Evolutionary conservation across 1,284 basidiomycete species (phyloP).

Genomic region (Microbotryum scabiosae): DNA sequence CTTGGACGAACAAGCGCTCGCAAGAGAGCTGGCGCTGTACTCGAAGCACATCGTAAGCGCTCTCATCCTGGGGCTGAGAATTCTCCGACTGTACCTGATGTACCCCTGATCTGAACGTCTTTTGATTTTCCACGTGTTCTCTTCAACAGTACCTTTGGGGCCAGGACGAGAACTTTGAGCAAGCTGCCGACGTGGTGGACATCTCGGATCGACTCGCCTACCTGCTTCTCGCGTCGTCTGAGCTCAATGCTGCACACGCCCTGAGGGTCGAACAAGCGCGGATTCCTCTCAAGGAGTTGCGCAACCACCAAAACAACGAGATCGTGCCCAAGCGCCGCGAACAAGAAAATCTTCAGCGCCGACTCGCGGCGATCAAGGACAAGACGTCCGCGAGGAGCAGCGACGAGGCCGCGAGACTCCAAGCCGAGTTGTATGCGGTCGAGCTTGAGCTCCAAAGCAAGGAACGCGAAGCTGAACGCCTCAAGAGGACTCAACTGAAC

Average conservation of each 20-base stretch:
- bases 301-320: slow-evolving; percentile 33
- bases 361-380: slow-evolving; percentile 13
- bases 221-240: slow-evolving; percentile 28
- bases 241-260: slow-evolving; percentile 23
- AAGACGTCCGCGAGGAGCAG: slow-evolving; percentile 17
- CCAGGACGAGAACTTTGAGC: slow-evolving; percentile 17
- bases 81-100: neutral
- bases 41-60: slow-evolving; percentile 3
- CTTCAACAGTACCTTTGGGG: slow-evolving; percentile 30
- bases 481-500: slow-evolving; percentile 34
- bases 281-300: slow-evolving; percentile 27
- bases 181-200: slow-evolving; percentile 30
- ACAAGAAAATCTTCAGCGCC: slow-evolving; percentile 8
- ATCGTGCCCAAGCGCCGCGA: slow-evolving; percentile 22
- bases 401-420: slow-evolving; percentile 8
- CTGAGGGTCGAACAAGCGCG: slow-evolving; percentile 23
- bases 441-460: slow-evolving; percentile 20
- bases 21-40: slow-evolving; percentile 17
- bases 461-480: slow-evolving; percentile 20
- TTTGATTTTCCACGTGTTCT: slow-evolving; percentile 7
- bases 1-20: slow-evolving; percentile 21
- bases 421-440: slow-evolving; percentile 19
- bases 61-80: too few relatives aligned
- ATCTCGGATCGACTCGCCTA: slow-evolving; percentile 32
- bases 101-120: neutral